Conservation (phyloP, 176 grass and related monocot genomes). For the Olyra latifolia region DNA sequence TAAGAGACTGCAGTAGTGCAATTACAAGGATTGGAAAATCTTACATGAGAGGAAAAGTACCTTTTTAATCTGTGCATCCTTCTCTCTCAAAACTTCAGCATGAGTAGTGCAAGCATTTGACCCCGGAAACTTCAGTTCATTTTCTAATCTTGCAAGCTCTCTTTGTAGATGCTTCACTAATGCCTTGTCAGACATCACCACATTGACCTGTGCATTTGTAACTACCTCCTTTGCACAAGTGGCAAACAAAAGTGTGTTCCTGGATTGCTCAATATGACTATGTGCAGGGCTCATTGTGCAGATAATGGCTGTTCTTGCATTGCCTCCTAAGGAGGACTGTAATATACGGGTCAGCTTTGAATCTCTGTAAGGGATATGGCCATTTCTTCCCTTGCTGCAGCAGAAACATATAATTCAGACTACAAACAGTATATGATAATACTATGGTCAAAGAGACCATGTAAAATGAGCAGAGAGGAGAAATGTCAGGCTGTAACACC, state of each 20-base stretch:
- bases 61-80: slow-evolving; percentile 86
- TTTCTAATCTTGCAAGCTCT: slow-evolving; percentile 79
- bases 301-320: slow-evolving; percentile 87
- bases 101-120: slow-evolving; percentile 41
- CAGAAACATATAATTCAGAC: slow-evolving; percentile 30
- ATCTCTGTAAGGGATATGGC: slow-evolving; percentile 91
- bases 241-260: slow-evolving; percentile 91
- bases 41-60: slow-evolving; percentile 24
- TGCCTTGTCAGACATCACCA: slow-evolving; percentile 95
- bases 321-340: slow-evolving; percentile 78
- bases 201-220: slow-evolving; percentile 94
- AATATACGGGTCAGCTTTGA: slow-evolving; percentile 95
- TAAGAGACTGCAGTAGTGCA: slow-evolving; percentile 5
- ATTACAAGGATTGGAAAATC: neutral
- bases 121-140: slow-evolving; percentile 60
- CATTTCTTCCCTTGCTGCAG: slow-evolving; percentile 85
- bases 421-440: neutral
- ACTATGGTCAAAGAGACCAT: neutral
- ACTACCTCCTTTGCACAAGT: slow-evolving; percentile 88
- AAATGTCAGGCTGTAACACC: neutral
- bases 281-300: slow-evolving; percentile 95
- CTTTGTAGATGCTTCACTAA: slow-evolving; percentile 84
- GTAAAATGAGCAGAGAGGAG: neutral
- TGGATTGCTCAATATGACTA: slow-evolving; percentile 86
- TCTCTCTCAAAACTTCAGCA: slow-evolving; percentile 70